phyloP scores from a whole-genome alignment of 1,284 basidiomycete genomes.

The Waitea zeae region DNA sequence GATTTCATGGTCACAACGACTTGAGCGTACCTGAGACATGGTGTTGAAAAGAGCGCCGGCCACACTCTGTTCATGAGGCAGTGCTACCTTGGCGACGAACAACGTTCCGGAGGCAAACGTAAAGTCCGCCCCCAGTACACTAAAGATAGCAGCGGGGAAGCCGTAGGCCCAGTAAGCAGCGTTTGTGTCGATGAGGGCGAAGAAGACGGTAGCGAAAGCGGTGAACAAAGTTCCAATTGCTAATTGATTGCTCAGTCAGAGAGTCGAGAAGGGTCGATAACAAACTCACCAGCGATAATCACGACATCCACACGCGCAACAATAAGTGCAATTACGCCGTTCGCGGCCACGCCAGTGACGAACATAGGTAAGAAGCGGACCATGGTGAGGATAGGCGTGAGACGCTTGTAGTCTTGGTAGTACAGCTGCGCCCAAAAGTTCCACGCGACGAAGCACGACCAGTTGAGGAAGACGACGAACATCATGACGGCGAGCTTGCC shows the following conservation, averaged over 20 bases:
- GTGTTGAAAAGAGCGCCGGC: slow-evolving; percentile 66
- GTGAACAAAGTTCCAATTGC: slow-evolving; percentile 46
- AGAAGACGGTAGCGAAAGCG: slow-evolving; percentile 45
- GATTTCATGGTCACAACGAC: neutral
- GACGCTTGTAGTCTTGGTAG: slow-evolving; percentile 43
- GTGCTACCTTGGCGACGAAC: slow-evolving; percentile 58
- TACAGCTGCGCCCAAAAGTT: slow-evolving; percentile 46
- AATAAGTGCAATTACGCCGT: slow-evolving; percentile 47
- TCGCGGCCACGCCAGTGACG: slow-evolving; percentile 51
- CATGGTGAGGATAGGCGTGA: slow-evolving; percentile 51
- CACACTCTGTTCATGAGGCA: slow-evolving; percentile 62
- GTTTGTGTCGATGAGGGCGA: slow-evolving; percentile 47
- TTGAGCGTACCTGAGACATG: slow-evolving; percentile 40
- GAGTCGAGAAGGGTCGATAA: neutral
- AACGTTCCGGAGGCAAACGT: slow-evolving; percentile 60
- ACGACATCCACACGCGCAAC: slow-evolving; percentile 37
- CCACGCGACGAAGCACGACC: slow-evolving; percentile 45
- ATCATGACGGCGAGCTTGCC: slow-evolving; percentile 52
- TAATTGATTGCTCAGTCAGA: slow-evolving; percentile 10
- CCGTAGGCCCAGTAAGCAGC: slow-evolving; percentile 65
- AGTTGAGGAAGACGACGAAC: slow-evolving; percentile 50
- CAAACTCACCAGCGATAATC: slow-evolving; percentile 32
- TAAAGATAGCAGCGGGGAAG: slow-evolving; percentile 60
- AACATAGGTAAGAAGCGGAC: slow-evolving; percentile 67
- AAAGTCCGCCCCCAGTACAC: slow-evolving; percentile 68